These are phyloP conservation scores for Helianthus tuberosus DNA, from an alignment of 129 eudicot species.

Conservation along the genomic window DNA sequence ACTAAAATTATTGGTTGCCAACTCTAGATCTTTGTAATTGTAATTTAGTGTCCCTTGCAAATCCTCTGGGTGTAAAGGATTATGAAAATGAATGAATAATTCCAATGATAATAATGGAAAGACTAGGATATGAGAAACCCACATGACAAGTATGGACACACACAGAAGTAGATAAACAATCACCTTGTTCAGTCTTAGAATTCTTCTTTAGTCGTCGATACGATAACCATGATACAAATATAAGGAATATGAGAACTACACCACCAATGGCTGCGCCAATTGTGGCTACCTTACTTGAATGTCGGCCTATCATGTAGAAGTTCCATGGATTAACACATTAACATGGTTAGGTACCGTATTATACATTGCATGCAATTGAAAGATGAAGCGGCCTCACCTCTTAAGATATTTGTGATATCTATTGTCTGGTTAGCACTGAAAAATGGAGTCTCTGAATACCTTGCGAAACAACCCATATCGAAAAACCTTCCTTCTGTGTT, in stretches of 20 bases:
- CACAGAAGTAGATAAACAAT: not conserved
- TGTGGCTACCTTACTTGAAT: constrained; percentile 50
- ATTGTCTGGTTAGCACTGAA: constrained; percentile 47
- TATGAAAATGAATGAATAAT: constrained; percentile 1
- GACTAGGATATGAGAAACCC: not conserved
- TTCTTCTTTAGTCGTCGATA: constrained; percentile 32
- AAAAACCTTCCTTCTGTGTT: constrained; percentile 53
- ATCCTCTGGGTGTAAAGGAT: constrained; percentile 33
- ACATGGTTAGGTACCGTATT: not conserved
- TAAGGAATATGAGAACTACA: constrained; percentile 11
- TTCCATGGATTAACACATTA: not conserved
- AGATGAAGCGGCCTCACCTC: constrained; percentile 33
- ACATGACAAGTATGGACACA: too few species aligned
- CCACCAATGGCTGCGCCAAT: constrained; percentile 51
- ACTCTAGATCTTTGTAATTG: constrained; percentile 22
- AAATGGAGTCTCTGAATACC: constrained; percentile 44
- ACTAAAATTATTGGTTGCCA: constrained; percentile 42
- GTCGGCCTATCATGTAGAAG: constrained; percentile 32
- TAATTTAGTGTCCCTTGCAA: constrained; percentile 42
- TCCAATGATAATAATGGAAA: not conserved
- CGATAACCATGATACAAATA: constrained; percentile 2
- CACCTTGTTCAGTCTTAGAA: constrained; percentile 46
- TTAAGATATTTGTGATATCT: constrained; percentile 45
- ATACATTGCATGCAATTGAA: not conserved
- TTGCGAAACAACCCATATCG: constrained; percentile 60